Conservation (phyloP, 192 early-diverging fungal genomes). For the Coemansia sp. region DNA sequence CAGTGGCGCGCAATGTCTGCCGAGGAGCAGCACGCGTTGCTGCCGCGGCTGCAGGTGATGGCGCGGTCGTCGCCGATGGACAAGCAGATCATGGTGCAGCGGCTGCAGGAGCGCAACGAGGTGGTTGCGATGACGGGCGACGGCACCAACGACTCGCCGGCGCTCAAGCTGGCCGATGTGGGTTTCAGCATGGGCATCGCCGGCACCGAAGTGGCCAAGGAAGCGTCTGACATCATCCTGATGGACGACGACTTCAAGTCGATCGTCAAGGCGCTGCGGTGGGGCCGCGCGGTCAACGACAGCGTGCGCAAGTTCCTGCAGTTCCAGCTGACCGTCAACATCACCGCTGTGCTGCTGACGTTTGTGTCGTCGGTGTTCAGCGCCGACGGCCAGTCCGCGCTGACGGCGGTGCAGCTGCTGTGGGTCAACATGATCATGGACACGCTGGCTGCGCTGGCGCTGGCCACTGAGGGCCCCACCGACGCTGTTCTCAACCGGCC, state of each 20-base stretch:
- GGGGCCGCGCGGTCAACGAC: conserved; percentile 81
- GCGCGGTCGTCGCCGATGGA: conserved; percentile 86
- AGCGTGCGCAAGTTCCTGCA: conserved; percentile 85
- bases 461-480: conserved; percentile 88
- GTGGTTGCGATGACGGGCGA: conserved; percentile 83
- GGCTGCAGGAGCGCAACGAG: conserved; percentile 70
- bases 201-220: conserved; percentile 84
- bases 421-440: conserved; percentile 98
- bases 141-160: conserved; percentile 85
- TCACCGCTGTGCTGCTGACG: conserved; percentile 72
- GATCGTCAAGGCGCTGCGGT: conserved; percentile 75
- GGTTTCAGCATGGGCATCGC: conserved; percentile 93
- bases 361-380: conserved; percentile 68
- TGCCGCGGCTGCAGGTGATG: conserved; percentile 79
- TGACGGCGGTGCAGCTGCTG: conserved; percentile 88
- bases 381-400: conserved; percentile 66
- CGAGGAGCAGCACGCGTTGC: conserved; percentile 63
- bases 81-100: conserved; percentile 82
- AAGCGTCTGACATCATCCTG: conserved; percentile 78
- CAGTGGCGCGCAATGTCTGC: conserved; percentile 70
- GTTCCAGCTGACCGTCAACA: conserved; percentile 84
- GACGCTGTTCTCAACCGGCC: conserved; percentile 77
- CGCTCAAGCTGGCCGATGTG: conserved; percentile 85
- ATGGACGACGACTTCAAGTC: conserved; percentile 91
- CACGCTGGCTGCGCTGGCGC: conserved; percentile 86